Evolutionary conservation across 306 rosid species (phyloP), one percentile per base, ranked within the genome.

Genomic region (Rosa multiflora): DNA sequence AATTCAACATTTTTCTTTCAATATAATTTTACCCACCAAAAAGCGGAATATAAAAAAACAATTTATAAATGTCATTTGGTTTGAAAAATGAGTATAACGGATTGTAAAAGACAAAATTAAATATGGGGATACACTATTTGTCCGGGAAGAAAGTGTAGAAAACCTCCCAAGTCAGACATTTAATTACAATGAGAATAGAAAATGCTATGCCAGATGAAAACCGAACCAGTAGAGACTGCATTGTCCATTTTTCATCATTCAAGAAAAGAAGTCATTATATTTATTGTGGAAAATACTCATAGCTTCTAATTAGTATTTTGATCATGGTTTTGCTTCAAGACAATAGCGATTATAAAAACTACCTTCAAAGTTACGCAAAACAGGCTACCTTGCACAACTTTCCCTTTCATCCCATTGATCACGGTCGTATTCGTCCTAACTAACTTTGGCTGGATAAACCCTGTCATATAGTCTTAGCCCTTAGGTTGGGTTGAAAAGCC

Each of bases 401-500:
- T 66, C 70, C 10, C 21, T 66, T 15, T 15, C 46, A 15, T 35
- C 70, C 70, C 3, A 35, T 29, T 66, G 46, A 17, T 14, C n/a
- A 32, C 20, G 40, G 35, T 70, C 56, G 21, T 70, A 11, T 12
- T 43, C 26, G n/a, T 44, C 74, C 29, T 46, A 21, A 21, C 26
- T 48, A n/a, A 26, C 75, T 71, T 23, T 23, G 8, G 75, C 75
- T 13, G 75, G 75, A 17, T 47, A 71, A 48, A 29, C 40, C 39
- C 42, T 71, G 58, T 26, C 21, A 46, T 49, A 23, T 46, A 72
- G n/a, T 70, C 39, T 67, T 44, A 44, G 35, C 35, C 35, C 35
- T 32, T 2, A 1, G 56, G 12, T 44, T 70, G 46, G 55, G 20
- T 4, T n/a, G 74, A 70, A 70, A 44, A 44, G 87, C 87, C 40